phyloP scores from a whole-genome alignment of 129 eudicot species.

The Centrapalus pauciflorus region DNA sequence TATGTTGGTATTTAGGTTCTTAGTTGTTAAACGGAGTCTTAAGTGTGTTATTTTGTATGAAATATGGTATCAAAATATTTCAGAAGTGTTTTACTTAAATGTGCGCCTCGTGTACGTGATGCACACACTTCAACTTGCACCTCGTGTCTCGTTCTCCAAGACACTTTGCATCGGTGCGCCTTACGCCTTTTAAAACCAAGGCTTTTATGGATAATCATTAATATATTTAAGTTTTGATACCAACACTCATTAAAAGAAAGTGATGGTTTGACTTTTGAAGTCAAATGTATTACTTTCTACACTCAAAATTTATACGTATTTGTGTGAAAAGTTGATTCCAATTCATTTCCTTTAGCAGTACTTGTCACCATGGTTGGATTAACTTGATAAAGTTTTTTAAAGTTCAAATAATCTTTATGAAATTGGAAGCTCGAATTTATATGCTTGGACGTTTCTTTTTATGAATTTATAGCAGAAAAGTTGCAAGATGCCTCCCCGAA shows the following conservation, averaged over 20 bases:
- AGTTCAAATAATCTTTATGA: not conserved
- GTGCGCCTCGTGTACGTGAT: too few species aligned
- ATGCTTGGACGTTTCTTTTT: not conserved
- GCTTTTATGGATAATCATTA: too few species aligned
- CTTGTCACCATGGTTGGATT: not conserved
- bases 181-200: too few species aligned
- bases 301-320: not conserved
- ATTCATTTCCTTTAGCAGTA: not conserved
- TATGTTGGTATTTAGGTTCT: too few species aligned
- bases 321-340: not conserved
- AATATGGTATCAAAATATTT: too few species aligned
- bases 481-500: slow-evolving; percentile 47
- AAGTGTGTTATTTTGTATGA: too few species aligned
- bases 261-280: slow-evolving; percentile 3
- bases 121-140: too few species aligned
- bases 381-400: not conserved
- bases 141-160: too few species aligned
- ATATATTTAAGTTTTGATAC: not conserved
- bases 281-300: not conserved
- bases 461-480: slow-evolving; percentile 33
- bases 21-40: too few species aligned
- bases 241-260: too few species aligned
- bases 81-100: too few species aligned
- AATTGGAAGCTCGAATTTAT: not conserved
- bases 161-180: too few species aligned